A percentile compares a stretch with the other conserved stretches of the same genome.
phyloP scores from a whole-genome alignment of 2,329 filamentous ascomycete species.

The Botrytis deweyae region DNA sequence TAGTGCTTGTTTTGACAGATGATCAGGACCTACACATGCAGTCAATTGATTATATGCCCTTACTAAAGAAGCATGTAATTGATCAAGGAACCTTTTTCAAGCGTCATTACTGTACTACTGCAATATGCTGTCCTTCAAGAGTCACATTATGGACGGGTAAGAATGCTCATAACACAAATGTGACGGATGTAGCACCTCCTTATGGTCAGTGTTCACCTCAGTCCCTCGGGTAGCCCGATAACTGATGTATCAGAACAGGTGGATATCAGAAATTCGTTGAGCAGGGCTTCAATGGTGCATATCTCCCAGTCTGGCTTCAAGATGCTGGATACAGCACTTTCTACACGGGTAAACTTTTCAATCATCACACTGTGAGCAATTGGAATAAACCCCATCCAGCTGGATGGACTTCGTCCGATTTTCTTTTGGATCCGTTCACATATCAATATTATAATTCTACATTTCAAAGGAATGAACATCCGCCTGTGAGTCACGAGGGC shows the following conservation, averaged over 20 bases:
- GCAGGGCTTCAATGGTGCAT: slow-evolving; percentile 64
- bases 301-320: slow-evolving; percentile 71
- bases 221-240: slow-evolving; percentile 27
- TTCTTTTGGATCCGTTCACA: slow-evolving; percentile 64
- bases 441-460: slow-evolving; percentile 67
- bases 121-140: slow-evolving; percentile 61
- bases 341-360: slow-evolving; percentile 72
- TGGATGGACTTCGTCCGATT: slow-evolving; percentile 59
- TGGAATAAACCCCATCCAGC: slow-evolving; percentile 58
- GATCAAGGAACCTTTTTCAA: slow-evolving; percentile 56
- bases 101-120: slow-evolving; percentile 60
- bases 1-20: slow-evolving; percentile 63
- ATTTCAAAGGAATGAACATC: slow-evolving; percentile 59
- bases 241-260: slow-evolving; percentile 37
- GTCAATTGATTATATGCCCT: slow-evolving; percentile 58
- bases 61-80: slow-evolving; percentile 53
- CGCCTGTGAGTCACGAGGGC: slow-evolving; percentile 55
- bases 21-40: slow-evolving; percentile 63
- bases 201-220: slow-evolving; percentile 45
- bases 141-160: slow-evolving; percentile 61
- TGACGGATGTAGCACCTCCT: slow-evolving; percentile 50
- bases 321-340: slow-evolving; percentile 67
- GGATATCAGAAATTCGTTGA: slow-evolving; percentile 66
- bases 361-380: slow-evolving; percentile 59
- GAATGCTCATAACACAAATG: slow-evolving; percentile 63